These are phyloP conservation scores for Alternaria hordeiaustralica DNA, from an alignment of 2,329 filamentous ascomycete species.

Conservation along the genomic window DNA sequence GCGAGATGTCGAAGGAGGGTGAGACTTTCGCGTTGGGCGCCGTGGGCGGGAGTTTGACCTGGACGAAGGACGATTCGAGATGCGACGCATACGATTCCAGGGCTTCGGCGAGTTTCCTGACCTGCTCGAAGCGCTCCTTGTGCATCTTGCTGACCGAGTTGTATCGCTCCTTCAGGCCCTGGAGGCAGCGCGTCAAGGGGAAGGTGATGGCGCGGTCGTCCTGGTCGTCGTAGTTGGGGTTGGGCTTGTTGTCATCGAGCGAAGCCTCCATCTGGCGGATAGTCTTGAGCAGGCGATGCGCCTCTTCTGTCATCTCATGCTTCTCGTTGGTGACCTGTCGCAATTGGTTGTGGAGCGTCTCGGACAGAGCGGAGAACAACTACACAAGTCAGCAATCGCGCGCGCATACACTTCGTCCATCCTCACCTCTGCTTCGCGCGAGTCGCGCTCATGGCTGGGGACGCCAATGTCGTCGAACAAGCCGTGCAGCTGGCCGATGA, in stretches of 20 bases:
- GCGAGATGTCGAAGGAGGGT: conserved; percentile 89
- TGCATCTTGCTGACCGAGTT: conserved; percentile 79
- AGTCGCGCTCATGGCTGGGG: conserved; percentile 88
- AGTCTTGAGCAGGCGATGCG: conserved; percentile 79
- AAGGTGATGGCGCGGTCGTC: conserved; percentile 79
- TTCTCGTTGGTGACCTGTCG: conserved; percentile 86
- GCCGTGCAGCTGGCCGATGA: conserved; percentile 89
- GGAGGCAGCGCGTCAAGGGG: conserved; percentile 80
- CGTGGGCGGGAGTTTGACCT: conserved; percentile 83
- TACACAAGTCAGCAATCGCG: conserved; percentile 47
- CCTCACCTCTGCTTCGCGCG: conserved; percentile 82
- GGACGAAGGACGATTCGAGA: conserved; percentile 86
- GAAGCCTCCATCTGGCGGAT: conserved; percentile 95
- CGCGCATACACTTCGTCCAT: not conserved
- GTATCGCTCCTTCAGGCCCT: conserved; percentile 85
- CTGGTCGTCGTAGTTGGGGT: conserved; percentile 70
- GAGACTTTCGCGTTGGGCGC: conserved; percentile 77
- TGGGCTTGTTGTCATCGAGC: conserved; percentile 75
- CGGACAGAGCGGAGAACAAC: conserved; percentile 91
- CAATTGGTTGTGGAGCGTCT: conserved; percentile 89
- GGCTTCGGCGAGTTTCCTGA: conserved; percentile 92
- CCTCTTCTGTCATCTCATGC: conserved; percentile 87
- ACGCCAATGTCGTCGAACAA: conserved; percentile 98
- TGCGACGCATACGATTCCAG: conserved; percentile 96
- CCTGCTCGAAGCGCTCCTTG: conserved; percentile 91